Base-by-base conservation (phyloP, 208 protist species). In the Acanthamoeba sp. region DNA sequence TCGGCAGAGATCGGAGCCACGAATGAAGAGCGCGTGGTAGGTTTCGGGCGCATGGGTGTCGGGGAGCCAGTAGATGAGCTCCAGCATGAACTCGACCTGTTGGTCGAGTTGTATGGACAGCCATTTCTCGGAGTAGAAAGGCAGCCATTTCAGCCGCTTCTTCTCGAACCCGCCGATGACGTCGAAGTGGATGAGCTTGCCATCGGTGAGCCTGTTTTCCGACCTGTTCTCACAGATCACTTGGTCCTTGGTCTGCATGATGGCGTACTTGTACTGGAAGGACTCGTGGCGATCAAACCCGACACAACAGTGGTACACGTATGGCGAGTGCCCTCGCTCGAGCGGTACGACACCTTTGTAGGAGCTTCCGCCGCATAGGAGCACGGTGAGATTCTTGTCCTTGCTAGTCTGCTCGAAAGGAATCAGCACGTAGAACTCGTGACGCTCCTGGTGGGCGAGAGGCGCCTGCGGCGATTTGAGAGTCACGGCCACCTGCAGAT, bases 241-340 rank as follows among this genome's bases (percentile, higher is more conserved):
- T 1, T 91, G 14, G 6, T 57, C 85, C 32, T 73, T 76, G 1
- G 52, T 10, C n/a, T 64, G 27, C 12, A 50, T 1, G 20, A 91
- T 29, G 22, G 73, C 22, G 85, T 55, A 91, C 42, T 91, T 91
- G 57, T 91, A 91, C 34, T 48, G 55, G 24, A 91, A 6, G 24
- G 59, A 20, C 38, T 40, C 27, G 27, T 48, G 22, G 40, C 59
- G 62, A 22, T 29, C 24, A 12, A 42, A 2, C 40, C 34, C 38
- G 12, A 91, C 38, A 18, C n/a, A 66, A n/a, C 85, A 91, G 57
- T 48, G 36, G 62, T 91, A 91, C 55, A 91, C 57, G 42, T 76
- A n/a, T 3, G 32, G 32, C 1, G 36, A 48, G 36, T 91, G 85
- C 0, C 85, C 50, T 22, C n/a, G 45, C 27, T 62, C 50, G 32